These are phyloP conservation scores for Cardamine chenopodiifolia DNA, from an alignment of 345 rosid genomes.

Conservation along the genomic window DNA sequence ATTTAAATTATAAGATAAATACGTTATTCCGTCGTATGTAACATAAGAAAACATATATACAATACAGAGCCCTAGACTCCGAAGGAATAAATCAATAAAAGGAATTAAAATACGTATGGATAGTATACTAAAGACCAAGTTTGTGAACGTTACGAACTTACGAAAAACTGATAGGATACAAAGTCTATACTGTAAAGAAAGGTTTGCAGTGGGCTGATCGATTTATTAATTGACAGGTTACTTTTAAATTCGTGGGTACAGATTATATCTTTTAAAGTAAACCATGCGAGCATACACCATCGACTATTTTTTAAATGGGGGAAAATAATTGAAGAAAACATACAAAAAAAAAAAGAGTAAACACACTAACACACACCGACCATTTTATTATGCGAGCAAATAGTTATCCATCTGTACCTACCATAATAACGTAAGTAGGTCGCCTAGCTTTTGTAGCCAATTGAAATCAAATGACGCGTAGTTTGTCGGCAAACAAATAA, in stretches of 20 bases:
- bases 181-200: conserved; percentile 13
- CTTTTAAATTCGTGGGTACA: conserved; percentile 18
- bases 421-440: conserved; percentile 29
- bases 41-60: background rate
- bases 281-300: background rate
- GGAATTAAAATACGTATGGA: conserved; percentile 12
- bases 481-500: conserved; percentile 34
- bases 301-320: background rate
- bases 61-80: conserved; percentile 4
- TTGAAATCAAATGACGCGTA: conserved; percentile 30
- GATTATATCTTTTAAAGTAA: background rate
- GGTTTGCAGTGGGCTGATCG: conserved; percentile 29
- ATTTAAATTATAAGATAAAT: background rate
- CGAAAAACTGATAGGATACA: background rate
- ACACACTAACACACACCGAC: conserved; percentile 32
- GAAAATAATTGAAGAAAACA: background rate
- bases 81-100: conserved; percentile 17
- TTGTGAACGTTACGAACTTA: conserved; percentile 13
- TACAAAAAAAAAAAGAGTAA: background rate
- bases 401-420: conserved; percentile 16
- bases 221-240: background rate
- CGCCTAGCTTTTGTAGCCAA: conserved; percentile 13
- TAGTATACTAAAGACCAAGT: background rate
- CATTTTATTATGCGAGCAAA: conserved; percentile 15
- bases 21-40: conserved; percentile 12